Evolutionary conservation across 2,329 filamentous ascomycete genomes (phyloP).

Genomic region (Fusarium penzigii): DNA sequence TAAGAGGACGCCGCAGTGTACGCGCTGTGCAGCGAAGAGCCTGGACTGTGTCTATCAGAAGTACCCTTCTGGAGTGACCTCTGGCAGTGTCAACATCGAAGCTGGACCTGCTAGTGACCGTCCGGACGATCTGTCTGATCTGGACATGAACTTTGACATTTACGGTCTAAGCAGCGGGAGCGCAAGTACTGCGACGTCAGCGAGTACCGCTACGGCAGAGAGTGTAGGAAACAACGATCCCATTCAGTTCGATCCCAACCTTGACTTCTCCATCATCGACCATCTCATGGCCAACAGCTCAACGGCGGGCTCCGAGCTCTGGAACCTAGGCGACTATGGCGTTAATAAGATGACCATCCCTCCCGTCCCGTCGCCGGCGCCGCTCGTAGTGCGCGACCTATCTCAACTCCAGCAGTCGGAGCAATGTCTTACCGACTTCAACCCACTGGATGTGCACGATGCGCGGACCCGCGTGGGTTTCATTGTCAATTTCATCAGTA

Average conservation of each 20-base stretch:
- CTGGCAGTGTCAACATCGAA: slow-evolving; percentile 24
- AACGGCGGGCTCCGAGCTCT: slow-evolving; percentile 23
- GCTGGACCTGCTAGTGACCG: slow-evolving; percentile 4
- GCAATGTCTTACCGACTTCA: slow-evolving; percentile 26
- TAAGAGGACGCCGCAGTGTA: slow-evolving; percentile 44
- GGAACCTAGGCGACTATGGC: slow-evolving; percentile 29
- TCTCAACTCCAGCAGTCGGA: slow-evolving; percentile 25
- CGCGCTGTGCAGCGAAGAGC: slow-evolving; percentile 44
- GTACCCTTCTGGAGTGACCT: slow-evolving; percentile 28
- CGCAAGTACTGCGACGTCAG: slow-evolving; percentile 19
- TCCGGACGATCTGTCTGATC: slow-evolving; percentile 31
- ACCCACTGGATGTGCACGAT: slow-evolving; percentile 39
- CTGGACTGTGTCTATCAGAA: slow-evolving; percentile 45
- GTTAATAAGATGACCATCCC: slow-evolving; percentile 35
- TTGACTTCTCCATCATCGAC: slow-evolving; percentile 40
- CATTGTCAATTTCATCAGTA: slow-evolving; percentile 34
- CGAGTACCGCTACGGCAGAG: slow-evolving; percentile 29
- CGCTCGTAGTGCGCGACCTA: slow-evolving; percentile 33
- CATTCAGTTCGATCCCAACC: slow-evolving; percentile 29
- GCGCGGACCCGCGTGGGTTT: slow-evolving; percentile 37
- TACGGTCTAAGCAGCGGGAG: slow-evolving; percentile 31
- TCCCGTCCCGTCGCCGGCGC: slow-evolving; percentile 27
- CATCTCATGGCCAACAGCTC: slow-evolving; percentile 32
- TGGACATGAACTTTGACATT: slow-evolving; percentile 41
- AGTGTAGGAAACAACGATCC: slow-evolving; percentile 27